phyloP scores from a whole-genome alignment of 345 rosid genomes.

The Sapria himalayana region DNA sequence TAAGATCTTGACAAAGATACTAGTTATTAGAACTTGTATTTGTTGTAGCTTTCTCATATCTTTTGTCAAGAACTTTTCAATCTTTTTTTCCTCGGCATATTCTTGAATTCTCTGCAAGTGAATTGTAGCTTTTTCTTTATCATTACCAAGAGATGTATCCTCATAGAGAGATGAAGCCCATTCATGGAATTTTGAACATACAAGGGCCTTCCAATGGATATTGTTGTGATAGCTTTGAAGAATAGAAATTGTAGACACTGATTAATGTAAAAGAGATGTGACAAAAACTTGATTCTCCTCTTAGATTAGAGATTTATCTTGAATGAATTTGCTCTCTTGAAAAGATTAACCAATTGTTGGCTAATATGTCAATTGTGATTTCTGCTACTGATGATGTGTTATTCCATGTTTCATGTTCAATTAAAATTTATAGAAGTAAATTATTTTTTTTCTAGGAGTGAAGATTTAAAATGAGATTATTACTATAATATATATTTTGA shows the following conservation, averaged over 20 bases:
- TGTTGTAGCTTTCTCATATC: conserved; percentile 18
- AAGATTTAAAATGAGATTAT: no score
- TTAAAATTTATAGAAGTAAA: no score
- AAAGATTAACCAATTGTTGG: conserved; percentile 16
- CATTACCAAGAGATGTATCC: conserved; percentile 24
- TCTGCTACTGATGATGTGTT: conserved; percentile 15
- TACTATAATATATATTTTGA: no score
- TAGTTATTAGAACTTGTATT: conserved; percentile 13
- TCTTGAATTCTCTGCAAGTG: conserved; percentile 24
- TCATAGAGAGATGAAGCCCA: conserved; percentile 18
- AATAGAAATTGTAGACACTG: conserved; percentile 14
- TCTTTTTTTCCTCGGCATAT: conserved; percentile 23
- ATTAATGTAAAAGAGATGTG: conserved; percentile 21
- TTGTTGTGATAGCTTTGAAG: conserved; percentile 15
- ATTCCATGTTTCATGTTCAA: conserved; percentile 14
- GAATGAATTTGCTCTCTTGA: conserved; percentile 13
- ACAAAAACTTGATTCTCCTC: conserved; percentile 15
- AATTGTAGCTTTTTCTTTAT: conserved; percentile 24
- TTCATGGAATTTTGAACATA: conserved; percentile 20
- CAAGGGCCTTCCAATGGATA: conserved; percentile 22
- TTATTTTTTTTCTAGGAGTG: no score
- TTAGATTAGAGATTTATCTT: conserved; percentile 14
- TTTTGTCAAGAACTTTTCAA: conserved; percentile 14
- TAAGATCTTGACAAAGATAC: conserved; percentile 17
- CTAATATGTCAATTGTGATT: conserved; percentile 15